Base-by-base conservation (phyloP, 352 stramenopile species). In the Phytopythium helicoides region DNA sequence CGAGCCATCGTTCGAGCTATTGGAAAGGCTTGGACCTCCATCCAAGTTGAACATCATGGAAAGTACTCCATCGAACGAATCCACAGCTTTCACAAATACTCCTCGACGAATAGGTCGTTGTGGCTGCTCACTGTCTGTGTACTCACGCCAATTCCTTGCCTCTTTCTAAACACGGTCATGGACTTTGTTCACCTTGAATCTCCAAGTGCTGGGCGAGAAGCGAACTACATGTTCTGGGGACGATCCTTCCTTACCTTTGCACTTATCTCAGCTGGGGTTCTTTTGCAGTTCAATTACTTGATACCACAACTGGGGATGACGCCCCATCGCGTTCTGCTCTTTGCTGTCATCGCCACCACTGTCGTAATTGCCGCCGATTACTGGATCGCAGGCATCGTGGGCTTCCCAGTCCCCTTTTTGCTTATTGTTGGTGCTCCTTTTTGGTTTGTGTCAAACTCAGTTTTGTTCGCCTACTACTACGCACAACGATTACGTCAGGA, bases 331-430 rank as follows among this genome's bases (percentile, higher is more conserved):
- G 37, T 42, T 16, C 14, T 42, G 3, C 16, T 42, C n/a, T 42
- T 42, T 19, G 37, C 37, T 16, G 16, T 42, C n/a, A 19, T 42
- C 7, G 15, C 37, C 37, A 10, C 37, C 10, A 16, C 23, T 19
- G 15, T 11, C 12, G 15, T 4, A 7, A 16, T 42, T 6, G 37
- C n/a, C 8, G 21, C 23, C 37, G 14, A 44, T 9, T 44, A 44
- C 37, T 25, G 3, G 1, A 73, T 70, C 56, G 58, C 34, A 6
- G 36, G 36, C 19, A 23, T 45, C 19, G 64, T 81, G 15, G 70
- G 59, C 3, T 79, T 78, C 33, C 70, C 64, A 18, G 21, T 81
- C 15, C 65, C 70, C 9, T 84, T 84, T 37, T 66, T 64, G 16
- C 58, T 77, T 2, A 40, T 76, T 3, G 23, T 80, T 9, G 64